Conservation (phyloP, 176 grass and related monocot species). For the Oryza coarctata region DNA sequence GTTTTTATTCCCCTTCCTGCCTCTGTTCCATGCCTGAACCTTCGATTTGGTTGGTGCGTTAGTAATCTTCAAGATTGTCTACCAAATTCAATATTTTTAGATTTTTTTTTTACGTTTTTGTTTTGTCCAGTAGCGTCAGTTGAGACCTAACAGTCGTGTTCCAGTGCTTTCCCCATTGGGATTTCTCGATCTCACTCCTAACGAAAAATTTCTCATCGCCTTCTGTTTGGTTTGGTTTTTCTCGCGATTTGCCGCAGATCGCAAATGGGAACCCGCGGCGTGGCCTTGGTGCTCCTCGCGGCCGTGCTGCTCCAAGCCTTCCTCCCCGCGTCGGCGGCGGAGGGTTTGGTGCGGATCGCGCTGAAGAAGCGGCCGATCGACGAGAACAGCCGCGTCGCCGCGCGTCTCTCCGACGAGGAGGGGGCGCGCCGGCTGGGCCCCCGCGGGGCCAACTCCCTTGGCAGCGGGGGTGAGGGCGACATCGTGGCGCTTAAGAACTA, state of each 20-base stretch:
- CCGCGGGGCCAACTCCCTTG: slow-evolving; percentile 21
- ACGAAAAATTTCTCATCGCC: background rate
- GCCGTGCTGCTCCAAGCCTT: slow-evolving; percentile 46
- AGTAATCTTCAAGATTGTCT: background rate
- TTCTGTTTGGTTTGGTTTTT: background rate
- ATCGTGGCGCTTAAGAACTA: slow-evolving; percentile 87
- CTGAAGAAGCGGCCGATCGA: slow-evolving; percentile 66
- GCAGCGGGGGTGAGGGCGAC: slow-evolving; percentile 40
- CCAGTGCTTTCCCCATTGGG: background rate
- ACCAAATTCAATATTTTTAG: background rate
- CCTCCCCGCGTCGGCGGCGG: slow-evolving; percentile 39
- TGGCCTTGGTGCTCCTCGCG: slow-evolving; percentile 42
- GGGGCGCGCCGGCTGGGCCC: slow-evolving; percentile 22
- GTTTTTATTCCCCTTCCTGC: background rate
- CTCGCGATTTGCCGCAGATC: slow-evolving; percentile 34
- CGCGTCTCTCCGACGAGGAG: slow-evolving; percentile 43
- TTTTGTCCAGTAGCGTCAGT: background rate
- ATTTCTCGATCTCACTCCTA: slow-evolving; percentile 13
- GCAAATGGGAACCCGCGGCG: slow-evolving; percentile 52
- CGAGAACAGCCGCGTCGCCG: slow-evolving; percentile 46
- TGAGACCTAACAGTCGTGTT: background rate
- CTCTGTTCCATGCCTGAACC: background rate
- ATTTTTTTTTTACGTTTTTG: background rate
- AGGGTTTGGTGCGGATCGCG: slow-evolving; percentile 61
- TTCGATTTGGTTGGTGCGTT: background rate